These are phyloP conservation scores for Fusarium veterinarium DNA, from an alignment of 2,329 filamentous ascomycete genomes.

Conservation along the genomic window DNA sequence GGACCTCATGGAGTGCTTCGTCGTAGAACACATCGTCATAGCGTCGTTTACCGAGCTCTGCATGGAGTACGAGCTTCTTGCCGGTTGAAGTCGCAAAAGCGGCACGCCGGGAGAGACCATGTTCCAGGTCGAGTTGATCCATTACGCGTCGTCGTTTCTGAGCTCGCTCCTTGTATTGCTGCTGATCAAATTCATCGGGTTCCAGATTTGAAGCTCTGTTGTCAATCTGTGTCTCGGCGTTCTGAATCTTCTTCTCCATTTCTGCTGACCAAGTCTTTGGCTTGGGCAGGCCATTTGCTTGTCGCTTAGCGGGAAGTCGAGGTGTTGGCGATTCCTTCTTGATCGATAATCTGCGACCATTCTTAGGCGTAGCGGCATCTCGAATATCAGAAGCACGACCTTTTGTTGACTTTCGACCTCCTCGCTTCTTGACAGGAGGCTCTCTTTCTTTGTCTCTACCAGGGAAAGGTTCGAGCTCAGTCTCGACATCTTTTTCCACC, in stretches of 20 bases:
- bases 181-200: constrained; percentile 56
- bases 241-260: constrained; percentile 56
- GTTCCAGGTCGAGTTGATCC: constrained; percentile 69
- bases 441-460: constrained; percentile 47
- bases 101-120: constrained; percentile 70
- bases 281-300: constrained; percentile 70
- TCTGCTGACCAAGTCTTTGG: constrained; percentile 73
- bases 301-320: constrained; percentile 66
- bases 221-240: constrained; percentile 56
- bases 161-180: constrained; percentile 64
- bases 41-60: constrained; percentile 77
- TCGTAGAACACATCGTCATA: constrained; percentile 83
- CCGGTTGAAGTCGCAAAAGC: constrained; percentile 70
- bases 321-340: constrained; percentile 61
- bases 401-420: constrained; percentile 56
- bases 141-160: constrained; percentile 78
- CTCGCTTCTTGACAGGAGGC: constrained; percentile 47
- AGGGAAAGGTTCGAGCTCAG: constrained; percentile 47
- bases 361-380: constrained; percentile 62
- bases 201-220: constrained; percentile 60
- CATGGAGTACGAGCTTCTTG: constrained; percentile 74
- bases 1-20: constrained; percentile 85
- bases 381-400: constrained; percentile 64
- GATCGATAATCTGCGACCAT: constrained; percentile 61
- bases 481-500: constrained; percentile 51